Base-by-base conservation (phyloP, 2,329 filamentous ascomycete species). In the Aspergillus brasiliensis region DNA sequence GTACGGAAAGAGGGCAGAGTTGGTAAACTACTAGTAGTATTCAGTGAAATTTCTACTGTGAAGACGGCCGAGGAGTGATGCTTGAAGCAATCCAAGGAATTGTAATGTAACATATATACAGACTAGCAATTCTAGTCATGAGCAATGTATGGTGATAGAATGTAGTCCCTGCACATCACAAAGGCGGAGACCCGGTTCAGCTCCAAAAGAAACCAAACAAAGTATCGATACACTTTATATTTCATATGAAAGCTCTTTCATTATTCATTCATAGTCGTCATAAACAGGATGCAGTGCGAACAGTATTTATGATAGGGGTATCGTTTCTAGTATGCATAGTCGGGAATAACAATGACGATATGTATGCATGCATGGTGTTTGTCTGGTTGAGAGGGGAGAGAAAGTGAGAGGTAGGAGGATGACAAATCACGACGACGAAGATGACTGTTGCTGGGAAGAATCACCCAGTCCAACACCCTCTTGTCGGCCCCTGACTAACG, bases 401-500 rank as follows among this genome's bases (percentile, higher is more conserved):
- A 15, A 34, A 34, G 4, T 15, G 44, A 21, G 23, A 54, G 34
- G 44, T n/a, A 38, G 40, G 27, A 28, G n/a, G 46, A 42, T 56
- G 15, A 57, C 54, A 25, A 44, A 63, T 52, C 53, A 38, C 25
- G 34, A 28, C 17, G 17, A 54, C n/a, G 47, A 15, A 15, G 31
- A 34, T 13, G 31, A 15, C 5, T 34, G 31, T 34, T 34, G 31
- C 31, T 34, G 28, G 11, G 19, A 6, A 40, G 19, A 49, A 34
- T 58, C 63, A 10, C 88, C 85, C 61, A 88, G 65, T 1, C 92
- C 92, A 66, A 96, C 90, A 0, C 92, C 89, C 73, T 88, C 90
- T 61, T 77, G 80, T 56, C 91, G 82, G 1, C 88, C 92, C 57
- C 83, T 82, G 0, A 88, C 71, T 13, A 97, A 75, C 10, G 90